phyloP scores from a whole-genome alignment of 805 yeast genomes.

The Blastobotrys americana region DNA sequence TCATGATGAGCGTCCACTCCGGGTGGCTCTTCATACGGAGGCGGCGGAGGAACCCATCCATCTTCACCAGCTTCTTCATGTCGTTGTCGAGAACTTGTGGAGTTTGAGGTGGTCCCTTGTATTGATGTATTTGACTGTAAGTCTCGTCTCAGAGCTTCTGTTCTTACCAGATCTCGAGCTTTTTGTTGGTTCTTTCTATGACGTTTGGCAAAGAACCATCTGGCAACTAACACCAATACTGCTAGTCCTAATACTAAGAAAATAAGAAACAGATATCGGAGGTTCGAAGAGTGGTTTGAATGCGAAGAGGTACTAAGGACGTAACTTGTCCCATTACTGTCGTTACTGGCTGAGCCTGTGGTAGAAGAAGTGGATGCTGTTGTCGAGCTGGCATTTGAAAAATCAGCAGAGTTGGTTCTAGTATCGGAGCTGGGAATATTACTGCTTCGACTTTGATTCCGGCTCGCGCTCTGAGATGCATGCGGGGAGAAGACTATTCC shows the following conservation, averaged over 20 bases:
- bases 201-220: constrained; percentile 16
- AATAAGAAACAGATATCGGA: constrained; percentile 19
- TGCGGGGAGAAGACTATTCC: too few relatives aligned
- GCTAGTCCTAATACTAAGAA: constrained; percentile 18
- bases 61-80: neutral
- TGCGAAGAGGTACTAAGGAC: neutral
- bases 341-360: constrained; percentile 2
- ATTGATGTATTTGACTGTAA: constrained; percentile 5
- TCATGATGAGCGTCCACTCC: neutral
- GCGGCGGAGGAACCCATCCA: constrained; percentile 6
- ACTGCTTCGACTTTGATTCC: too few relatives aligned
- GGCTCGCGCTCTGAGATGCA: too few relatives aligned
- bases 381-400: neutral
- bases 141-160: constrained; percentile 19
- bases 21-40: constrained; percentile 4
- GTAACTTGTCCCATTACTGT: constrained; percentile 2
- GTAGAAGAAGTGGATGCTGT: neutral
- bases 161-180: constrained; percentile 12
- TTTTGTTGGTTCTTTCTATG: constrained; percentile 13
- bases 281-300: constrained; percentile 7
- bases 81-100: neutral
- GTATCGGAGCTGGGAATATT: neutral
- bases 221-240: constrained; percentile 14
- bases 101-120: neutral
- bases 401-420: neutral